phyloP scores from a whole-genome alignment of 2,329 filamentous ascomycete genomes.

The Elsinoe arachidis region DNA sequence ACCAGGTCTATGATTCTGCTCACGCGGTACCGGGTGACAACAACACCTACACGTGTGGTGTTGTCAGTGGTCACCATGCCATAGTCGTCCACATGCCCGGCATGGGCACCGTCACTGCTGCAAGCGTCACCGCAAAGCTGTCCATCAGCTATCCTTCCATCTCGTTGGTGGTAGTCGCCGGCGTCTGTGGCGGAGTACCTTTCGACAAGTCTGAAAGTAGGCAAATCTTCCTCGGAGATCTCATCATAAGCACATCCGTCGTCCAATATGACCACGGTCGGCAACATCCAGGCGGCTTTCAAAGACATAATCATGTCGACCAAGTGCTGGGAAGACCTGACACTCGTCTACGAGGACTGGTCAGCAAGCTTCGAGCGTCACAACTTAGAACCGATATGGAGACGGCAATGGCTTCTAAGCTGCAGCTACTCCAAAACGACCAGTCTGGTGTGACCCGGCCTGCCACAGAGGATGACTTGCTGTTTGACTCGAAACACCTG shows the following conservation, averaged over 20 bases:
- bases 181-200: slow-evolving; percentile 20
- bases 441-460: slow-evolving; percentile 15
- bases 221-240: slow-evolving; percentile 25
- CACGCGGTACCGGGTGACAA: slow-evolving; percentile 14
- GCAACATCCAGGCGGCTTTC: slow-evolving; percentile 1
- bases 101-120: slow-evolving; percentile 17
- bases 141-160: slow-evolving; percentile 18
- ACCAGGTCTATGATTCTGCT: slow-evolving; percentile 11
- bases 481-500: slow-evolving; percentile 19
- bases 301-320: not conserved
- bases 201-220: not conserved
- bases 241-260: slow-evolving; percentile 26
- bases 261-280: slow-evolving; percentile 24
- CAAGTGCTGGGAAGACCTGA: not conserved
- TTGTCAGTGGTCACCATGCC: slow-evolving; percentile 17
- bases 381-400: not conserved
- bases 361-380: slow-evolving; percentile 11
- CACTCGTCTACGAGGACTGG: slow-evolving; percentile 6
- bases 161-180: slow-evolving; percentile 19
- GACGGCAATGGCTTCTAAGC: not conserved
- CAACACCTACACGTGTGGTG: slow-evolving; percentile 20
- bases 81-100: slow-evolving; percentile 18
- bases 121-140: slow-evolving; percentile 16
- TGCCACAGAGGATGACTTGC: slow-evolving; percentile 18
- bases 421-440: not conserved